These are phyloP conservation scores for Nakazawaea ishiwadae DNA, from an alignment of 805 yeast genomes.

Conservation along the genomic window DNA sequence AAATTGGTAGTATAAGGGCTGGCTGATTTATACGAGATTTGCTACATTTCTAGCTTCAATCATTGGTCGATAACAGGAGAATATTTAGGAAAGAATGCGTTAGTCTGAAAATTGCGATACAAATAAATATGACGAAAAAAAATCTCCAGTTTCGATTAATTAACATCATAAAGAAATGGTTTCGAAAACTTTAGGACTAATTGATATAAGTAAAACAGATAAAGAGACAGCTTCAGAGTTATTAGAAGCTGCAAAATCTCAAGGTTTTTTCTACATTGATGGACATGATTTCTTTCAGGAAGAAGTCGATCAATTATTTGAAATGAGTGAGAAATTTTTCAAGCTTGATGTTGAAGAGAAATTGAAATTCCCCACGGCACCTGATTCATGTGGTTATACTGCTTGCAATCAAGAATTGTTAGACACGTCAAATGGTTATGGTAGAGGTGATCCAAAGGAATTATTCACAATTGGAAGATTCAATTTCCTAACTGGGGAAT, in stretches of 20 bases:
- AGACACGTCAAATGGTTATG: conserved; percentile 19
- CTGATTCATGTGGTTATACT: conserved; percentile 56
- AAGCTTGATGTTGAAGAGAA: conserved; percentile 30
- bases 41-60: no score
- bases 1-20: no score
- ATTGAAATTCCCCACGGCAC: conserved; percentile 29
- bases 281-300: conserved; percentile 44
- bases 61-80: no score
- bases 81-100: no score
- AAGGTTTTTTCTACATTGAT: conserved; percentile 49
- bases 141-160: no score
- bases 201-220: conserved; percentile 33
- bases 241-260: conserved; percentile 41
- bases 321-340: conserved; percentile 33
- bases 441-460: conserved; percentile 61
- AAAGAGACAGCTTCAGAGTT: conserved; percentile 31
- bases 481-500: conserved; percentile 41
- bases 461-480: conserved; percentile 60
- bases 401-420: conserved; percentile 49
- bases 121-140: no score
- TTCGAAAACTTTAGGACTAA: conserved; percentile 40
- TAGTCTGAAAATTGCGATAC: no score
- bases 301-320: conserved; percentile 34
- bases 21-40: no score
- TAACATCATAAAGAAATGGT: no score